Conservation (phyloP, 805 yeast species). For the Candida railenensis region DNA sequence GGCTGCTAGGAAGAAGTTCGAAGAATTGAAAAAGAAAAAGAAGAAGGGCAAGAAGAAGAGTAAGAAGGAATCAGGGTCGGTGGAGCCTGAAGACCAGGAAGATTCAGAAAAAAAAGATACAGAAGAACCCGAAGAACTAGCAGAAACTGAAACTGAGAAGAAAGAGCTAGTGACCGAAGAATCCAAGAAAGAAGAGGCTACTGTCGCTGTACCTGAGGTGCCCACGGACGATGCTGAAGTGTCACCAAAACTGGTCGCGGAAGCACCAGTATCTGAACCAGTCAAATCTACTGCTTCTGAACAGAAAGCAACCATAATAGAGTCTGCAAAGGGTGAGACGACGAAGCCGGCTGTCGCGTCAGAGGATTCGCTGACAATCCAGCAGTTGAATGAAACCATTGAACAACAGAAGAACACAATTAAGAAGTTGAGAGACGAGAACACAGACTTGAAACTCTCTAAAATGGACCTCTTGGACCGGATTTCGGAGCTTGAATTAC, state of each 20-base stretch:
- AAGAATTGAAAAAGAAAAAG: slow-evolving; percentile 60
- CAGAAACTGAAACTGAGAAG: slow-evolving; percentile 2
- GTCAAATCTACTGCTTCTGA: not conserved
- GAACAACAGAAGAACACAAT: slow-evolving; percentile 34
- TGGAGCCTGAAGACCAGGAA: slow-evolving; percentile 12
- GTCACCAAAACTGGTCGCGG: too few species aligned
- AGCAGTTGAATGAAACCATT: slow-evolving; percentile 22
- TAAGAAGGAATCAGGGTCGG: slow-evolving; percentile 32
- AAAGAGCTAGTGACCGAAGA: not conserved
- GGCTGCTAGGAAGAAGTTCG: slow-evolving; percentile 72
- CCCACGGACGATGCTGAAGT: too few species aligned
- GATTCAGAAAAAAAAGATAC: slow-evolving; percentile 10
- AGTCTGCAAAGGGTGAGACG: slow-evolving; percentile 6
- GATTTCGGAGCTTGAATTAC: slow-evolving; percentile 26
- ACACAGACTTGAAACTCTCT: slow-evolving; percentile 39
- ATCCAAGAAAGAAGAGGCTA: slow-evolving; percentile 2
- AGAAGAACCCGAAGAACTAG: slow-evolving; percentile 4
- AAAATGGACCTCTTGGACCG: slow-evolving; percentile 38
- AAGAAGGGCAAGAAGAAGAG: slow-evolving; percentile 54
- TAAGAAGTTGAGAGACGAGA: slow-evolving; percentile 37
- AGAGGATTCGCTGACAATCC: slow-evolving; percentile 9
- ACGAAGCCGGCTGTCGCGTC: not conserved
- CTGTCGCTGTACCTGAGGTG: too few species aligned
- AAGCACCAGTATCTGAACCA: not conserved
- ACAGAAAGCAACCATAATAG: not conserved